Evolutionary conservation across 352 stramenopile species (phyloP).

Genomic region (Globisporangium spinosum): DNA sequence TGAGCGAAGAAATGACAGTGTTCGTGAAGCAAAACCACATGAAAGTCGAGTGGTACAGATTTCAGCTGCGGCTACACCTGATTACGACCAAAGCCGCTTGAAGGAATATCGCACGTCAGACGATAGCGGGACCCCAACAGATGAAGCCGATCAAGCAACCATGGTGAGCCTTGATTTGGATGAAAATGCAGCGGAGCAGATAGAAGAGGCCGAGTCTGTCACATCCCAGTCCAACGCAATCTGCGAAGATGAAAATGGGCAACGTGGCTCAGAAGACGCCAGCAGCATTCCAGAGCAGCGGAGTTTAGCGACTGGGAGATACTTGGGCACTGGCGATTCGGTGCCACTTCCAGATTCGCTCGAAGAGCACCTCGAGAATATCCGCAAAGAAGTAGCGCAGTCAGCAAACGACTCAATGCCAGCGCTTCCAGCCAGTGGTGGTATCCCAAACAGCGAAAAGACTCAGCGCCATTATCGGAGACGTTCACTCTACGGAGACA

Average conservation of each 20-base stretch:
- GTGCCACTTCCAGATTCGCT: background rate
- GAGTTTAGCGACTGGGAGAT: background rate
- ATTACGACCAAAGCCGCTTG: background rate
- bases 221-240: background rate
- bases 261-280: background rate
- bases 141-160: background rate
- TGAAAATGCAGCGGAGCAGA: background rate
- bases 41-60: background rate
- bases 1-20: background rate
- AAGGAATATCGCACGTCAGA: background rate
- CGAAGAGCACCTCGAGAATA: conserved; percentile 1
- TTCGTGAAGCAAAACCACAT: background rate
- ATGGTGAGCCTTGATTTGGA: background rate
- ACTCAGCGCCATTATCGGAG: background rate
- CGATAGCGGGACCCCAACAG: background rate
- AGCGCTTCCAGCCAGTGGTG: background rate
- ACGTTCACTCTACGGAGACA: background rate
- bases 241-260: background rate
- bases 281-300: background rate
- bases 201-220: background rate
- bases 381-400: background rate
- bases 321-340: background rate
- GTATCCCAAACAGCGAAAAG: background rate
- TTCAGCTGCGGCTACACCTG: background rate
- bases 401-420: background rate